These are phyloP conservation scores for Crassisporium funariophilum DNA, from an alignment of 768 basidiomycete genomes.

Conservation along the genomic window DNA sequence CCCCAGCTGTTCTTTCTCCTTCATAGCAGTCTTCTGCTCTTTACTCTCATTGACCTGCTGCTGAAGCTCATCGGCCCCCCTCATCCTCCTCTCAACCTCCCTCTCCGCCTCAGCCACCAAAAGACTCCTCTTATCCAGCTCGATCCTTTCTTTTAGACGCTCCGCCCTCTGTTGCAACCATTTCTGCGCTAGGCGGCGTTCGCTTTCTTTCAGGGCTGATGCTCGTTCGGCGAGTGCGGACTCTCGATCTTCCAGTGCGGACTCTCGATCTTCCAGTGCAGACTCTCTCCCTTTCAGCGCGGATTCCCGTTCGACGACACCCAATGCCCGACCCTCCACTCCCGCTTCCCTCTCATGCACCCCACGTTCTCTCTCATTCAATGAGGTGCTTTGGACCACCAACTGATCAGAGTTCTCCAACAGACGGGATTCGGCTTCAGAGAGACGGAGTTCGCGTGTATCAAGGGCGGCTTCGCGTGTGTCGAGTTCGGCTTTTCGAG, in stretches of 20 bases:
- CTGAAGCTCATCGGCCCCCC: slow-evolving; percentile 1
- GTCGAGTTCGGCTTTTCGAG: slow-evolving; percentile 2
- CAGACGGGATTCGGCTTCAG: background rate
- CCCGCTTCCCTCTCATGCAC: background rate
- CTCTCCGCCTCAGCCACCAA: background rate
- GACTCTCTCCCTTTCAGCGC: background rate
- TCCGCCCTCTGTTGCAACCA: background rate
- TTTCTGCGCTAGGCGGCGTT: background rate
- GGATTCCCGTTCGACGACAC: background rate
- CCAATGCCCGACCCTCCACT: background rate
- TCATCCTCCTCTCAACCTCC: slow-evolving; percentile 2
- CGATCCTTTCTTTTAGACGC: too few species aligned
- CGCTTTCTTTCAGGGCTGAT: background rate
- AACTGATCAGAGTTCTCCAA: too few species aligned
- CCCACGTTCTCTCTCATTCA: slow-evolving; percentile 2
- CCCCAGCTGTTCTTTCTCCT: background rate
- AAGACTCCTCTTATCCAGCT: background rate
- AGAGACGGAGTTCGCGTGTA: background rate
- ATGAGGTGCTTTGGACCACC: background rate
- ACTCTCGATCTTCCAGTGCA: background rate
- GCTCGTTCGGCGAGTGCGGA: background rate
- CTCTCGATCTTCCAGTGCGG: background rate
- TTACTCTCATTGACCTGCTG: slow-evolving; percentile 4
- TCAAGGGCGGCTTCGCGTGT: slow-evolving; percentile 2
- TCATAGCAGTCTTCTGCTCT: background rate